These are phyloP conservation scores for Astrocystis sublimbata DNA, from an alignment of 495 filamentous ascomycete genomes.

Conservation along the genomic window DNA sequence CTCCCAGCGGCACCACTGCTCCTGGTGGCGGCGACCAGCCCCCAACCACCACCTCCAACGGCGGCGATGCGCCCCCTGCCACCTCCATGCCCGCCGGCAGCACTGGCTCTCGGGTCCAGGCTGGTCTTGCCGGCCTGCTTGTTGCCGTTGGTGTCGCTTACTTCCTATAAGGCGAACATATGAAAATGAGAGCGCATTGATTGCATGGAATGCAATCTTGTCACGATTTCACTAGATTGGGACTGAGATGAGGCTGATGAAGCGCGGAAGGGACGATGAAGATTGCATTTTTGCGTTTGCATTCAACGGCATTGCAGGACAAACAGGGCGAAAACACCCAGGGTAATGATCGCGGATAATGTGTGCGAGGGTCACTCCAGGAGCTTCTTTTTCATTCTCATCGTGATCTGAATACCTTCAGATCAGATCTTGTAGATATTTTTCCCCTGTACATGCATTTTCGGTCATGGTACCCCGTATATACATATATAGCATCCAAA, in stretches of 20 bases:
- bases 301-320: no score
- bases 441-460: constrained; percentile 11
- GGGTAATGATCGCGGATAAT: neutral
- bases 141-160: constrained; percentile 23
- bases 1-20: no score
- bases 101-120: constrained; percentile 18
- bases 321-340: neutral
- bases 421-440: constrained; percentile 14
- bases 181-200: no score
- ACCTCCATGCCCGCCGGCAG: constrained; percentile 9
- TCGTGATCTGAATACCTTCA: neutral
- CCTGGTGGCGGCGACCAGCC: no score
- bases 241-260: constrained; percentile 1
- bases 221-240: neutral
- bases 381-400: neutral
- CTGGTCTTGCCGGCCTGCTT: constrained; percentile 24
- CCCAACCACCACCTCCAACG: neutral
- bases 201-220: neutral
- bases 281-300: no score
- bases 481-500: constrained; percentile 4
- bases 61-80: neutral
- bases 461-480: neutral
- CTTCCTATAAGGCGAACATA: constrained; percentile 30
- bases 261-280: neutral
- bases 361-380: no score